These are phyloP conservation scores for Berkeleyomyces basicola DNA, from an alignment of 2,329 filamentous ascomycete genomes.

Conservation along the genomic window DNA sequence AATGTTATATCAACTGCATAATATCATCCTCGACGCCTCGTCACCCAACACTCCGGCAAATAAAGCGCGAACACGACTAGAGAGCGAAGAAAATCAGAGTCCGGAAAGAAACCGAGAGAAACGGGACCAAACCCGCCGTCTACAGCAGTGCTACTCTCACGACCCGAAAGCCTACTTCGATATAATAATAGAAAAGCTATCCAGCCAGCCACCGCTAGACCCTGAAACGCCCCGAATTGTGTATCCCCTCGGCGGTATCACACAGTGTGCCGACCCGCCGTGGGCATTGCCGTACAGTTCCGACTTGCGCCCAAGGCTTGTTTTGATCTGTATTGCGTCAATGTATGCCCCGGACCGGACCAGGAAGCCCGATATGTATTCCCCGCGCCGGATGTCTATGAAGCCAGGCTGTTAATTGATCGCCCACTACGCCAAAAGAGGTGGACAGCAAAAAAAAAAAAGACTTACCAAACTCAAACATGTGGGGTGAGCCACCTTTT, in stretches of 20 bases:
- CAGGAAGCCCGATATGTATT: constrained; percentile 75
- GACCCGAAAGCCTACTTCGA: constrained; percentile 16
- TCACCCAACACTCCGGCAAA: too few species aligned
- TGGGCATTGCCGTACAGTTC: constrained; percentile 65
- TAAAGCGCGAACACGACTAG: too few species aligned
- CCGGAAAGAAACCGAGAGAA: neutral
- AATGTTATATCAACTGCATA: too few species aligned
- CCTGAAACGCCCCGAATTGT: constrained; percentile 77
- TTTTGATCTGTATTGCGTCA: constrained; percentile 78
- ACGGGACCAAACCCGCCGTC: neutral
- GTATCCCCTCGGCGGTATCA: constrained; percentile 82
- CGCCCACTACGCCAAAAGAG: neutral
- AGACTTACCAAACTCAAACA: constrained; percentile 58
- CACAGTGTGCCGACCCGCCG: constrained; percentile 63
- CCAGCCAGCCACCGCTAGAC: constrained; percentile 63
- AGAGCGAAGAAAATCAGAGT: neutral
- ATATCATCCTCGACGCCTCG: too few species aligned
- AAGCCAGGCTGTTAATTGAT: constrained; percentile 10
- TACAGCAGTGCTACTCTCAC: constrained; percentile 5
- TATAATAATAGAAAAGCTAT: constrained; percentile 68
- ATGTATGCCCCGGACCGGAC: constrained; percentile 69
- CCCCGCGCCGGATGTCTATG: constrained; percentile 43
- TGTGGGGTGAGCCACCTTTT: constrained; percentile 48
- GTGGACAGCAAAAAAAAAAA: neutral
- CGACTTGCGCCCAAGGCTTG: constrained; percentile 73